Conservation (phyloP, 257 asterid species). For the Capsicum baccatum region DNA sequence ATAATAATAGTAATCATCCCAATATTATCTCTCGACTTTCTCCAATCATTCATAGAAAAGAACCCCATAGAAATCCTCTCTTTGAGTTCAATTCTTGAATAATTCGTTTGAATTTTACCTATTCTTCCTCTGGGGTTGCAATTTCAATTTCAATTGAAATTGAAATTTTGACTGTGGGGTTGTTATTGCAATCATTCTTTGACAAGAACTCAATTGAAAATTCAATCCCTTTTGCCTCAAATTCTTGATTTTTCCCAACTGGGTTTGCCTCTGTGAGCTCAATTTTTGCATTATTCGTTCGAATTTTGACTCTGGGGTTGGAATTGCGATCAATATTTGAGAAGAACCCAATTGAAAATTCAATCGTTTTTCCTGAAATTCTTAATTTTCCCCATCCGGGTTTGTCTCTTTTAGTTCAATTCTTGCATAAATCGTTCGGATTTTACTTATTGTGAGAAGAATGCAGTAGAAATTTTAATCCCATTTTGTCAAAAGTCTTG, state of each 20-base stretch:
- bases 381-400: not conserved
- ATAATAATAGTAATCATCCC: not conserved
- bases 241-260: not conserved
- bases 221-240: not conserved
- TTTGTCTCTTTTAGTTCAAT: not conserved
- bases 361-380: not conserved
- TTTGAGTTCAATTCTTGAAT: not conserved
- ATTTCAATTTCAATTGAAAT: conserved; percentile 10
- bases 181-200: conserved; percentile 10
- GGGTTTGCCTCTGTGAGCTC: not conserved
- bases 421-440: no score
- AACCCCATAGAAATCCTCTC: conserved; percentile 19
- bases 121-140: not conserved
- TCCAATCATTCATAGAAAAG: conserved; percentile 35
- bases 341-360: conserved; percentile 33
- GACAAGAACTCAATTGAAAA: not conserved
- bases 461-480: not conserved
- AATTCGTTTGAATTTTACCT: not conserved
- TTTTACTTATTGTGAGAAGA: no score
- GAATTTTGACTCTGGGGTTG: not conserved
- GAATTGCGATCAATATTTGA: not conserved
- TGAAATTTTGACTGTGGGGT: not conserved
- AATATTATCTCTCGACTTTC: conserved; percentile 23
- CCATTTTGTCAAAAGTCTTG: not conserved
- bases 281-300: not conserved